phyloP scores from a whole-genome alignment of 495 filamentous ascomycete species.

The Podospora comata region DNA sequence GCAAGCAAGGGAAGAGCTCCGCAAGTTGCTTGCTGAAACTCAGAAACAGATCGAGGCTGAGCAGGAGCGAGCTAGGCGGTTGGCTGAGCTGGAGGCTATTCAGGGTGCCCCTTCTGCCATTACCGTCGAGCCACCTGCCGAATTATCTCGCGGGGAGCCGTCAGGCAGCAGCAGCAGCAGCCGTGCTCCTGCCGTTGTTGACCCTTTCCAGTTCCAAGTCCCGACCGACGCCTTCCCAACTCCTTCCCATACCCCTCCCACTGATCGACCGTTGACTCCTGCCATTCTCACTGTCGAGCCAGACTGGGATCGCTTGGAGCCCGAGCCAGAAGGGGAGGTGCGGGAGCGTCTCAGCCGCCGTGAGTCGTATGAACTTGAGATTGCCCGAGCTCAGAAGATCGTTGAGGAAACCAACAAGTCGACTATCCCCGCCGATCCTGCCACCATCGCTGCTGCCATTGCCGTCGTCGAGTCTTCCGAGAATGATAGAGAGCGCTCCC shows the following conservation, averaged over 20 bases:
- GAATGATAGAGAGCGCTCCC: slow-evolving; percentile 13
- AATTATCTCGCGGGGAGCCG: slow-evolving; percentile 1
- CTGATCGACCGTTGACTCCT: slow-evolving; percentile 35
- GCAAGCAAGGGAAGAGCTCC: slow-evolving; percentile 26
- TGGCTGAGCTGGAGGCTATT: slow-evolving; percentile 18
- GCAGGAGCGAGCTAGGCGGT: slow-evolving; percentile 22
- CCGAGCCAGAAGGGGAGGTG: slow-evolving; percentile 20
- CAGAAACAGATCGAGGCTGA: slow-evolving; percentile 29
- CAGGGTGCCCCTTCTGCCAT: slow-evolving; percentile 3
- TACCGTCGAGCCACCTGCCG: not conserved
- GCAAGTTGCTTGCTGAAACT: slow-evolving; percentile 30
- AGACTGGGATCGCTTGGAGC: slow-evolving; percentile 18
- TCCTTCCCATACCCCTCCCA: slow-evolving; percentile 36
- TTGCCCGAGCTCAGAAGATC: slow-evolving; percentile 35
- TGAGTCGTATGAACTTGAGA: slow-evolving; percentile 41
- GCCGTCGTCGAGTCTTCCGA: slow-evolving; percentile 34
- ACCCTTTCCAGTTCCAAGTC: slow-evolving; percentile 54
- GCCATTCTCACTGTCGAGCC: slow-evolving; percentile 46
- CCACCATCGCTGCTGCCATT: slow-evolving; percentile 36
- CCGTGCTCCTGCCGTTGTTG: slow-evolving; percentile 33
- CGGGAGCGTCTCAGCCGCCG: slow-evolving; percentile 38
- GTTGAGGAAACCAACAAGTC: slow-evolving; percentile 36
- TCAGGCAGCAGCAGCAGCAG: slow-evolving; percentile 21
- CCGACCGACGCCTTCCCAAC: slow-evolving; percentile 46
- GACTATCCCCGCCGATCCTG: slow-evolving; percentile 37